phyloP scores from a whole-genome alignment of 129 eudicot genomes.

The Helianthus tuberosus region DNA sequence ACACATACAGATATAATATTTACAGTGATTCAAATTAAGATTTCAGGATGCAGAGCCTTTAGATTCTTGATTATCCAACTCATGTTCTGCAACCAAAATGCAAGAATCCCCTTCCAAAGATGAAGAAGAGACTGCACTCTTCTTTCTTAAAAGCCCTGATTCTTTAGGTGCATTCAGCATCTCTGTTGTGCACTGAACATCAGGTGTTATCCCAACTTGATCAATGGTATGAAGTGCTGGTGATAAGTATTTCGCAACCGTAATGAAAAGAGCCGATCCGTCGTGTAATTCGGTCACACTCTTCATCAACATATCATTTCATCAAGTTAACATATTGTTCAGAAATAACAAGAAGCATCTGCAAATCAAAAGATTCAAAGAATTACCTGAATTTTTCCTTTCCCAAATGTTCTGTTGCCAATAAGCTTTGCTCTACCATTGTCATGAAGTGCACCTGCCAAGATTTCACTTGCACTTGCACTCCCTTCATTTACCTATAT shows the following conservation, averaged over 20 bases:
- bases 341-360: background rate
- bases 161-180: slow-evolving; percentile 59
- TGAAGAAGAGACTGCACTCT: slow-evolving; percentile 43
- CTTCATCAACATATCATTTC: slow-evolving; percentile 38
- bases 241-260: slow-evolving; percentile 92
- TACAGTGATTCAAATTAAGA: slow-evolving; percentile 9
- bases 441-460: slow-evolving; percentile 96
- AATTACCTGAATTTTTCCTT: slow-evolving; percentile 91
- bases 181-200: slow-evolving; percentile 84
- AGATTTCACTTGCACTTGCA: slow-evolving; percentile 93
- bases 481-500: slow-evolving; percentile 90
- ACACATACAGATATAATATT: slow-evolving; percentile 20
- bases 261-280: slow-evolving; percentile 89
- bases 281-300: slow-evolving; percentile 90
- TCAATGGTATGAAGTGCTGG: slow-evolving; percentile 92
- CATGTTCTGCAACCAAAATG: slow-evolving; percentile 92
- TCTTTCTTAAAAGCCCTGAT: slow-evolving; percentile 41
- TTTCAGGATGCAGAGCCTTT: slow-evolving; percentile 81
- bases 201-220: slow-evolving; percentile 89
- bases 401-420: slow-evolving; percentile 87
- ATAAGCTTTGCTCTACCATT: slow-evolving; percentile 91
- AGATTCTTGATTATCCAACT: slow-evolving; percentile 77
- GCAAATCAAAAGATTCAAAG: background rate
- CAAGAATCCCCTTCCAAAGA: slow-evolving; percentile 90
- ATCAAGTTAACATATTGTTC: background rate